Evolutionary conservation across 306 rosid genomes (phyloP), one percentile per base, ranked within the genome.

Genomic region (Boehmeria nivea): DNA sequence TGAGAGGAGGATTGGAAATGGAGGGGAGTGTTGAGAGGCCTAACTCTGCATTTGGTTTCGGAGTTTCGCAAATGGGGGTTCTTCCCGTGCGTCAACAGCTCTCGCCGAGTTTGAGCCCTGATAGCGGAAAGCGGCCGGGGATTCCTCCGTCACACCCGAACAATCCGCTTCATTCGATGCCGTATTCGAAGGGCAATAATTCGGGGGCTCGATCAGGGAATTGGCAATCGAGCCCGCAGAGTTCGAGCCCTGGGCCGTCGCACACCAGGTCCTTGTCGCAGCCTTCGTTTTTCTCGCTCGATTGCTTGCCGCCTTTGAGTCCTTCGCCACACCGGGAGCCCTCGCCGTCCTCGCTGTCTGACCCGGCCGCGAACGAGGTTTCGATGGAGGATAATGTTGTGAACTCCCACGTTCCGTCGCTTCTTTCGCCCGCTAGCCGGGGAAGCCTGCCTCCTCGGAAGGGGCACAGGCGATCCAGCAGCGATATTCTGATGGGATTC

Each of bases 401-500:
- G 26, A 68, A 54, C 51, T 72, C 84, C 70, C 81, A 70, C 60
- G 78, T 59, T 2, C 55, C 58, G 0, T 33, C 64, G 10, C 75
- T 73, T 53, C 68, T 66, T 28, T 43, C 64, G 2, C 77, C 80
- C 16, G 64, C 49, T 44, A 56, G 61, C 12, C 70, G 82, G 2
- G 66, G 77, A n/a, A 72, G 85, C 33, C 86, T 80, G 59, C 96
- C 94, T 0, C 94, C 96, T 3, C 82, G 88, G 9, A 82, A 77
- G 50, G 96, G 90, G 1, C 96, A 88, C 58, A 59, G 96, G 64
- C 89, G 94, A 1, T 80, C 86, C 2, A 85, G 64, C 60, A 88
- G 96, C 59, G 96, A 88, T 74, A 69, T 86, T 31, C 83, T 87
- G 4, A 64, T 82, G 12, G 90, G 86, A 50, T 78, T 88, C 33